Base-by-base conservation (phyloP, 306 rosid species). In the Oemleria cerasiformis region DNA sequence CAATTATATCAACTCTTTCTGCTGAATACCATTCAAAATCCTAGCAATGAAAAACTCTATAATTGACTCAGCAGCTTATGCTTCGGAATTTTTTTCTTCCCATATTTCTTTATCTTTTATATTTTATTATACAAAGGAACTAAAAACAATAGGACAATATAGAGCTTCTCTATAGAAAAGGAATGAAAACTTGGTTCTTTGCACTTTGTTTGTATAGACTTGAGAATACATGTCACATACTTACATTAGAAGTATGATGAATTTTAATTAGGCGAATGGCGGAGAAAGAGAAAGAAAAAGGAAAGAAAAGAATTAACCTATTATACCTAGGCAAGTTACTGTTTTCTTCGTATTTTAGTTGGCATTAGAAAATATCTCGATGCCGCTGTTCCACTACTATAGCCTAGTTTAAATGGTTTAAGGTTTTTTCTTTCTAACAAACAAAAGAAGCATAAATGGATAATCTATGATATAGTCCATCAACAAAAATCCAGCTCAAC, bases 401-500 rank as follows among this genome's bases (percentile, higher is more conserved):
- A 49, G 62, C 49, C 51, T 7, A 38, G 8, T 20, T 21, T 4
- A 53, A 6, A 53, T 13, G 61, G 23, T 69, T 34, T 39, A 39
- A 3, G 3, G 13, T 39, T 20, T 48, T 21, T 53, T 21, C 6
- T 17, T 41, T 20, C 12, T 14, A 39, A 53, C 15, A 53, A 68
- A 12, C 40, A 4, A 38, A 9, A 53, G 34, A 54, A 19, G 11
- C 20, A 21, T 38, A 68, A 38, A 34, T 67, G 36, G 34, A 36
- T 17, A 20, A 49, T 67, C 16, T 36, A 34, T 50, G n/a, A 67
- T 12, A 38, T 19, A 50, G 34, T 61, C 42, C 25, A 67, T 68
- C 43, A 75, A 67, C n/a, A 57, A 73, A 72, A 54, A 44, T 8
- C 1, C 14, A 74, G 66, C 36, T 17, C 17, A 63, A 76, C 13